A percentile compares a stretch with the other conserved stretches of the same genome.
Conservation (phyloP, 306 rosid species). For the Gynostemma pentaphyllum region DNA sequence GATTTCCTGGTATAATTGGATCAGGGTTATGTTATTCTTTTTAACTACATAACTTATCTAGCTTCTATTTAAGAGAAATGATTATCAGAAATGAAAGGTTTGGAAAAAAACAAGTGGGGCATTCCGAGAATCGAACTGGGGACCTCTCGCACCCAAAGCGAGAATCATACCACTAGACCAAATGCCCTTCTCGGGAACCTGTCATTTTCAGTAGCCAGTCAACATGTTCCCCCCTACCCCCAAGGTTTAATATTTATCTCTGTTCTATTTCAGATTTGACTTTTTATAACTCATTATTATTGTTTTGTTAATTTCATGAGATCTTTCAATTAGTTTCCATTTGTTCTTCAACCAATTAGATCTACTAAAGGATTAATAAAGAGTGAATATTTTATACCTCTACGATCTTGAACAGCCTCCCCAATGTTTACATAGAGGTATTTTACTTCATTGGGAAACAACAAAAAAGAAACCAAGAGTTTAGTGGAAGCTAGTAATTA, state of each 20-base stretch:
- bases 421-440: background rate
- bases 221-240: background rate
- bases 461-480: no score
- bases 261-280: background rate
- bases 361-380: background rate
- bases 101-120: background rate
- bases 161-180: conserved; percentile 19
- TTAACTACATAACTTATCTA: no score
- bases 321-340: background rate
- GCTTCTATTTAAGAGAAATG: no score
- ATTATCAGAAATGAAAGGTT: no score
- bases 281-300: background rate
- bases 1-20: no score
- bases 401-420: background rate
- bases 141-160: conserved; percentile 19
- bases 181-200: background rate
- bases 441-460: no score
- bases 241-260: background rate
- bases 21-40: no score
- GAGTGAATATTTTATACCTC: background rate
- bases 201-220: background rate
- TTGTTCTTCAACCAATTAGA: background rate
- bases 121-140: conserved; percentile 14
- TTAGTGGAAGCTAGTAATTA: no score
- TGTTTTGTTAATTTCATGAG: background rate